Conservation (phyloP, 305 asterid species). For the Fraxinus latifolia region DNA sequence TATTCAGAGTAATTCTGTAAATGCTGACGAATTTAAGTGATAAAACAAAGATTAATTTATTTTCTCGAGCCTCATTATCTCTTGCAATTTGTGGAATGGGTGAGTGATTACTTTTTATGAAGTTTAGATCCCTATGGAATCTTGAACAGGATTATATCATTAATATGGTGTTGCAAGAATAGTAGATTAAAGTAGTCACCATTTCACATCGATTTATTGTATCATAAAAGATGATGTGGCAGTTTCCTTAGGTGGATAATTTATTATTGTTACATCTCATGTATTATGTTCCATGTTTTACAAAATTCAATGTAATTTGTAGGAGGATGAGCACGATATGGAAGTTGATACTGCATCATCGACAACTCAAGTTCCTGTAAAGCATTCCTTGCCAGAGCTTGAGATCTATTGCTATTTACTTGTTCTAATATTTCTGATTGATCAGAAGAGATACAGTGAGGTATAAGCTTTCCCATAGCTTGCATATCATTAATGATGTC, state of each 20-base stretch:
- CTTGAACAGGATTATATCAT: not conserved
- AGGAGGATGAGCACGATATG: slow-evolving; percentile 80
- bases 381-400: slow-evolving; percentile 56
- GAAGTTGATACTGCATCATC: slow-evolving; percentile 78
- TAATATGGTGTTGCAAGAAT: slow-evolving; percentile 9
- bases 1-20: not conserved
- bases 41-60: not conserved
- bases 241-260: not conserved
- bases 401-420: slow-evolving; percentile 38
- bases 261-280: not conserved
- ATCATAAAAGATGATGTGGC: not conserved
- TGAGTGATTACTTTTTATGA: not conserved
- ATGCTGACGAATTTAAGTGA: not conserved
- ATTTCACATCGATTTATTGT: not conserved
- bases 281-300: not conserved
- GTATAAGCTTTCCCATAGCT: not conserved
- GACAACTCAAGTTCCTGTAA: slow-evolving; percentile 29
- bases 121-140: not conserved
- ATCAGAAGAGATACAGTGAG: slow-evolving; percentile 28
- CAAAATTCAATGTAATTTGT: slow-evolving; percentile 23
- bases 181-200: slow-evolving; percentile 8
- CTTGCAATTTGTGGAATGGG: not conserved
- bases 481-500: not conserved
- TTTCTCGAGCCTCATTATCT: not conserved
- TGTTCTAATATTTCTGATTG: slow-evolving; percentile 21